phyloP scores from a whole-genome alignment of 1,284 basidiomycete genomes.

The Xerocomus nothofagi region DNA sequence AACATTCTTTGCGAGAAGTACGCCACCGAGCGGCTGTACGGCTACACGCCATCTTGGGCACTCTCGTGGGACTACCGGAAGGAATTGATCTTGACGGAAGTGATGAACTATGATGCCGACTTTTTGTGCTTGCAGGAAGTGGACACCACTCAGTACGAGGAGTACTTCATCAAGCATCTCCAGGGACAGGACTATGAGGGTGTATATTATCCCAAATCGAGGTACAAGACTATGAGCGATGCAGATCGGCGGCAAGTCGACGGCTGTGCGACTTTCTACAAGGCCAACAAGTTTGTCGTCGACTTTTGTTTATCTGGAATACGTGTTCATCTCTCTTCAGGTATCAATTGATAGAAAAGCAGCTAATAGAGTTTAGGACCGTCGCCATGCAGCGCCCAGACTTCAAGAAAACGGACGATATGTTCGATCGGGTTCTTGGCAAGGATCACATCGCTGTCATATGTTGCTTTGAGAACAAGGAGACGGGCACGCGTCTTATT shows the following conservation, averaged over 20 bases:
- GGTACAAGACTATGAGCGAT: conserved; percentile 92
- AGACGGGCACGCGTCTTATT: conserved; percentile 85
- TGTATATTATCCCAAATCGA: conserved; percentile 90
- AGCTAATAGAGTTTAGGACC: conserved; percentile 93
- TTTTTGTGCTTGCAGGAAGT: conserved; percentile 96
- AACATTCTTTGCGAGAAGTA: conserved; percentile 95
- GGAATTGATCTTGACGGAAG: conserved; percentile 86
- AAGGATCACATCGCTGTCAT: conserved; percentile 95
- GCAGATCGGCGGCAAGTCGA: conserved; percentile 88
- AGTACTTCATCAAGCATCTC: conserved; percentile 85
- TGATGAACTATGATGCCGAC: conserved; percentile 84
- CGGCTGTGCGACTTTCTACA: conserved; percentile 97
- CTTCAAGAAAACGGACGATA: conserved; percentile 98
- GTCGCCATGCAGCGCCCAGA: conserved; percentile 92
- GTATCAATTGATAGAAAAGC: conserved; percentile 92
- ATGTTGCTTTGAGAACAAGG: conserved; percentile 83
- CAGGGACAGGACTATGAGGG: conserved; percentile 86
- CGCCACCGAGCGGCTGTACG: conserved; percentile 90
- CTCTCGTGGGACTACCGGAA: conserved; percentile 94
- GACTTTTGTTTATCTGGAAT: not conserved
- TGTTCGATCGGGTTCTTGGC: conserved; percentile 98
- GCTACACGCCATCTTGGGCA: conserved; percentile 97
- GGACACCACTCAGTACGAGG: conserved; percentile 91
- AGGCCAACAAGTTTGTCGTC: conserved; percentile 74
- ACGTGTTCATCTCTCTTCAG: conserved; percentile 41